Percentiles rank a stretch among this genome's conserved stretches.
These are phyloP conservation scores for Viola pubescens DNA, from an alignment of 441 rosid species.

Conservation along the genomic window DNA sequence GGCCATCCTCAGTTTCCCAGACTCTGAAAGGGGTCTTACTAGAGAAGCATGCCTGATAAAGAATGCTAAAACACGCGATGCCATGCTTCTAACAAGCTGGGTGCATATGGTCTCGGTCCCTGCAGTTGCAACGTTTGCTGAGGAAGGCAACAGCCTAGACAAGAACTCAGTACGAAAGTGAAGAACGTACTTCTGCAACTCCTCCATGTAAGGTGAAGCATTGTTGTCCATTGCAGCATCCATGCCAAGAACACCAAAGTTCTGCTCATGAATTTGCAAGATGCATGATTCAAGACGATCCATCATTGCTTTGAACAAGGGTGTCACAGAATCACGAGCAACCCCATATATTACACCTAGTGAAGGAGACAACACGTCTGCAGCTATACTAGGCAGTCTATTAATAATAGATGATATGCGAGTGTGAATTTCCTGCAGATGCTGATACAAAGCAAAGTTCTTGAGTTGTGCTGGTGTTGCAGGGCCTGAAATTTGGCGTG, in stretches of 20 bases:
- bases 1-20: slow-evolving; percentile 94
- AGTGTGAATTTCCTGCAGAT: slow-evolving; percentile 83
- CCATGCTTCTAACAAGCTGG: slow-evolving; percentile 77
- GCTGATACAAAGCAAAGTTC: slow-evolving; percentile 85
- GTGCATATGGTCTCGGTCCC: slow-evolving; percentile 85
- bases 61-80: slow-evolving; percentile 77
- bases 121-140: slow-evolving; percentile 38
- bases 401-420: slow-evolving; percentile 61
- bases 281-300: slow-evolving; percentile 87
- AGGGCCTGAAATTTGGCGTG: slow-evolving; percentile 78
- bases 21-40: slow-evolving; percentile 87
- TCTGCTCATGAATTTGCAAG: slow-evolving; percentile 88
- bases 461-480: slow-evolving; percentile 79
- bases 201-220: slow-evolving; percentile 95
- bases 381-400: slow-evolving; percentile 64
- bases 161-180: slow-evolving; percentile 85
- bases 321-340: slow-evolving; percentile 82
- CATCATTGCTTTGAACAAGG: slow-evolving; percentile 85
- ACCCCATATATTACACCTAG: slow-evolving; percentile 69
- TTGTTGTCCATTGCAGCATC: slow-evolving; percentile 84
- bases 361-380: slow-evolving; percentile 71
- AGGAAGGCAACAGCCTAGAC: slow-evolving; percentile 66
- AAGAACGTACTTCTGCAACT: slow-evolving; percentile 71
- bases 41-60: slow-evolving; percentile 91
- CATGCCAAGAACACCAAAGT: slow-evolving; percentile 57